These are phyloP conservation scores for Sideroxylon spinosum DNA, from an alignment of 179 eudicot genomes.

Conservation along the genomic window DNA sequence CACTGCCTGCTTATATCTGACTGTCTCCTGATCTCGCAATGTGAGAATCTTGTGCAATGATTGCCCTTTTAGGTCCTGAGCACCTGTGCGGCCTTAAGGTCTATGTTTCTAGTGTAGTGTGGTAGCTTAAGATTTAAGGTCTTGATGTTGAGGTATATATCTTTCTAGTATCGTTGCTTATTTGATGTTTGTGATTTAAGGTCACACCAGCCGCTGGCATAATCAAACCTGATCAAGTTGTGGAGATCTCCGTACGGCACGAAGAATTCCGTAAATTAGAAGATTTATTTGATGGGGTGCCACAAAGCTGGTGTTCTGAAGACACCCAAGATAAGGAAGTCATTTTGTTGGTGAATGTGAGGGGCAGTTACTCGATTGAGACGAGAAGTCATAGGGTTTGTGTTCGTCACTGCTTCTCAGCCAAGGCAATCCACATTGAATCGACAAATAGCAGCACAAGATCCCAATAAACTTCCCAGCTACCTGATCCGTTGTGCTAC, in stretches of 20 bases:
- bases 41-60: too few species aligned
- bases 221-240: conserved; percentile 56
- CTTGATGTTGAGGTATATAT: too few species aligned
- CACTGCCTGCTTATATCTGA: too few species aligned
- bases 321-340: conserved; percentile 78
- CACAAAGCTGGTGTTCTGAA: conserved; percentile 81
- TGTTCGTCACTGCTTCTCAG: conserved; percentile 60
- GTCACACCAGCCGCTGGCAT: conserved; percentile 77
- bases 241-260: conserved; percentile 62
- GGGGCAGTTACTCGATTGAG: conserved; percentile 49
- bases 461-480: conserved; percentile 18
- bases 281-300: conserved; percentile 58
- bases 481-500: conserved; percentile 19
- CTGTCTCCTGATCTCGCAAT: too few species aligned
- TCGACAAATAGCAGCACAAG: conserved; percentile 24
- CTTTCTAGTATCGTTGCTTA: not conserved
- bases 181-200: conserved; percentile 29
- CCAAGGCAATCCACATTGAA: conserved; percentile 40
- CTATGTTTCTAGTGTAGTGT: too few species aligned
- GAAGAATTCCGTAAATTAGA: conserved; percentile 60
- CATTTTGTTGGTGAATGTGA: conserved; percentile 43
- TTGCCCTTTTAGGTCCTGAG: too few species aligned
- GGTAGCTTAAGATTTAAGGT: too few species aligned
- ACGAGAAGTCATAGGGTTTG: conserved; percentile 41
- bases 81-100: too few species aligned